phyloP scores from a whole-genome alignment of 1,284 basidiomycete species.

The Meira nashicola region DNA sequence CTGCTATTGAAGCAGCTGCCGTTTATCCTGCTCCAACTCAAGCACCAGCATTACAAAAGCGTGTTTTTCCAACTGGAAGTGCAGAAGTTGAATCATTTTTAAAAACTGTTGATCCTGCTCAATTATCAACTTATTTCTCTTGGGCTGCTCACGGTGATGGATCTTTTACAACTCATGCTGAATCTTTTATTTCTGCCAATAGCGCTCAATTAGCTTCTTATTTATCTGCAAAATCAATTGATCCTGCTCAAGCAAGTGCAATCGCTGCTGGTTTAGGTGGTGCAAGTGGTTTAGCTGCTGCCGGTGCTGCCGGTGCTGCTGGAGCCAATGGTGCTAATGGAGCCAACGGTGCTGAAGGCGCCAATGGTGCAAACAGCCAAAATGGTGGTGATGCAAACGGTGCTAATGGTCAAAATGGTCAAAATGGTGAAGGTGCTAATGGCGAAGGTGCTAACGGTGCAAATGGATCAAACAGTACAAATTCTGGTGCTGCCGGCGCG shows the following conservation, averaged over 20 bases:
- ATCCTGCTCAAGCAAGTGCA: background rate
- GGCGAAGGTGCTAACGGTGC: background rate
- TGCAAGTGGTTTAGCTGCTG: background rate
- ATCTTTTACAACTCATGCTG: background rate
- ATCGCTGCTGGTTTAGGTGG: background rate
- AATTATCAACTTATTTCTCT: background rate
- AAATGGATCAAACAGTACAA: background rate
- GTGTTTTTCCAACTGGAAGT: background rate
- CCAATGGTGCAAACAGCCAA: background rate
- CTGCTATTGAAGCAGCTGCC: background rate
- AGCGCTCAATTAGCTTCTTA: background rate
- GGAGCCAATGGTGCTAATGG: background rate
- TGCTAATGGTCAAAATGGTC: background rate
- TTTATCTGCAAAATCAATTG: background rate
- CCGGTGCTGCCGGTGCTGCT: background rate
- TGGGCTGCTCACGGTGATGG: background rate
- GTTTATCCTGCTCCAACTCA: background rate
- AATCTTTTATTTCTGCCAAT: background rate
- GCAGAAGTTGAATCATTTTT: background rate
- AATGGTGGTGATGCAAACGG: background rate
- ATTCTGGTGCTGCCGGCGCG: background rate
- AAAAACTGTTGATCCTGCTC: background rate
- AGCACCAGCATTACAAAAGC: background rate
- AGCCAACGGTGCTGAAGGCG: background rate
- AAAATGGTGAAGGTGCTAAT: background rate